Evolutionary conservation across 768 basidiomycete genomes (phyloP).

Genomic region (Leccinum pellstonianum): DNA sequence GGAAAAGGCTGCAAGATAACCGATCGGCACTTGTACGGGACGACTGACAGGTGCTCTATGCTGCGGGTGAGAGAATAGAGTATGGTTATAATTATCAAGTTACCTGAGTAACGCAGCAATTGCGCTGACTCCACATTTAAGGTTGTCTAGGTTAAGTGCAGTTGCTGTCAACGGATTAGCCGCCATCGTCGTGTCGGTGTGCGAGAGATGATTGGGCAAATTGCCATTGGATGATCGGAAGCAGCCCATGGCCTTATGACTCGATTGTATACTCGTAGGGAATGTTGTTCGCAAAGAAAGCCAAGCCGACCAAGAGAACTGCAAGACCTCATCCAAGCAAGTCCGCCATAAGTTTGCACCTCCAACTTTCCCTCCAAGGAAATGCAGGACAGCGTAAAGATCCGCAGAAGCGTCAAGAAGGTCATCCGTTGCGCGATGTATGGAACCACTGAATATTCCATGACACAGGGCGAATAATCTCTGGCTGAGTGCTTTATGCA

Average conservation of each 20-base stretch:
- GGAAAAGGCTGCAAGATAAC: slow-evolving; percentile 53
- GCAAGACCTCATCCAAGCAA: slow-evolving; percentile 66
- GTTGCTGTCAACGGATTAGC: slow-evolving; percentile 50
- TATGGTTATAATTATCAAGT: background rate
- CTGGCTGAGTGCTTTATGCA: slow-evolving; percentile 55
- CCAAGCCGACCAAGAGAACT: slow-evolving; percentile 65
- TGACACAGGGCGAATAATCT: slow-evolving; percentile 54
- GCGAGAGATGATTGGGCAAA: slow-evolving; percentile 9
- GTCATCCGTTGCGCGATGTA: slow-evolving; percentile 40
- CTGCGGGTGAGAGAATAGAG: slow-evolving; percentile 1
- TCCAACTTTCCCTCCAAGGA: slow-evolving; percentile 78
- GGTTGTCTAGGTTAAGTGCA: slow-evolving; percentile 59
- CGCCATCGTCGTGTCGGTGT: slow-evolving; percentile 12
- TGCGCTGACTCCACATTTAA: slow-evolving; percentile 52
- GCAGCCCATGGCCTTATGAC: slow-evolving; percentile 5
- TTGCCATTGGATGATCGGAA: slow-evolving; percentile 12
- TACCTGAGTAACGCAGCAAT: slow-evolving; percentile 59
- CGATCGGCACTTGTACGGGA: slow-evolving; percentile 70
- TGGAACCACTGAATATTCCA: slow-evolving; percentile 54
- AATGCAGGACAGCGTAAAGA: slow-evolving; percentile 62
- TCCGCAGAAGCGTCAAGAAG: slow-evolving; percentile 48
- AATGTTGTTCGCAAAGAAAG: slow-evolving; percentile 60
- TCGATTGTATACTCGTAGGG: slow-evolving; percentile 36
- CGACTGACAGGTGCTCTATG: slow-evolving; percentile 54
- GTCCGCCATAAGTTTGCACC: slow-evolving; percentile 72